phyloP scores from a whole-genome alignment of 169 alveolate species.

The Plasmodium reichenowi region DNA sequence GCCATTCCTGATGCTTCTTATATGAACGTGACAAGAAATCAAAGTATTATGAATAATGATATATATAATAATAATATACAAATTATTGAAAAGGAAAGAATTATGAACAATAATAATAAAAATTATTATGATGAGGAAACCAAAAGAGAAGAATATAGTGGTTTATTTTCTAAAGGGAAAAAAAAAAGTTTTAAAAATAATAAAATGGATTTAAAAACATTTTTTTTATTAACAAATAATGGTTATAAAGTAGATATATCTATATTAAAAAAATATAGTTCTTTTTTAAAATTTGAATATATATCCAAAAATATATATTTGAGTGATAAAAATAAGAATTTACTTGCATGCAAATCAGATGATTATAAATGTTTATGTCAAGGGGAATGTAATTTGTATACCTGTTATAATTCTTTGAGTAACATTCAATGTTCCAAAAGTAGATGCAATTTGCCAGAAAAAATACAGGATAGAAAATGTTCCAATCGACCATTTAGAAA shows the following conservation, averaged over 20 bases:
- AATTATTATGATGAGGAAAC: not conserved
- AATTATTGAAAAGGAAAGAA: too few species aligned
- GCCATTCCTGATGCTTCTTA: too few species aligned
- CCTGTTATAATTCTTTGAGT: slow-evolving; percentile 78
- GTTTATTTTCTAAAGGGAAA: slow-evolving; percentile 13
- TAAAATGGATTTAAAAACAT: slow-evolving; percentile 15
- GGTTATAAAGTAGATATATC: slow-evolving; percentile 33
- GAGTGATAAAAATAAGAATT: slow-evolving; percentile 32
- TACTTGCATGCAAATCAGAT: slow-evolving; percentile 33
- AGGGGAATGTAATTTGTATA: slow-evolving; percentile 64
- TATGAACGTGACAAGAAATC: too few species aligned
- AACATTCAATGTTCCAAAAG: slow-evolving; percentile 78
- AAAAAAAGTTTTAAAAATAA: slow-evolving; percentile 21
- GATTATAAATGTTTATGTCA: slow-evolving; percentile 75
- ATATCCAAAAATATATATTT: slow-evolving; percentile 20
- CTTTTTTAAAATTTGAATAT: slow-evolving; percentile 31
- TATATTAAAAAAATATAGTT: slow-evolving; percentile 27
- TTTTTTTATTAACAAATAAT: slow-evolving; percentile 19
- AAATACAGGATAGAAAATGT: slow-evolving; percentile 74
- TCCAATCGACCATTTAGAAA: slow-evolving; percentile 76
- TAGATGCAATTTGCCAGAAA: slow-evolving; percentile 75
- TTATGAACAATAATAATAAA: too few species aligned
- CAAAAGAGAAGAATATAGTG: not conserved
- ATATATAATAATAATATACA: too few species aligned
- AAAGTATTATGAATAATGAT: too few species aligned